Evolutionary conservation across 2,329 filamentous ascomycete species (phyloP).

Genomic region (Lithohypha guttulata): DNA sequence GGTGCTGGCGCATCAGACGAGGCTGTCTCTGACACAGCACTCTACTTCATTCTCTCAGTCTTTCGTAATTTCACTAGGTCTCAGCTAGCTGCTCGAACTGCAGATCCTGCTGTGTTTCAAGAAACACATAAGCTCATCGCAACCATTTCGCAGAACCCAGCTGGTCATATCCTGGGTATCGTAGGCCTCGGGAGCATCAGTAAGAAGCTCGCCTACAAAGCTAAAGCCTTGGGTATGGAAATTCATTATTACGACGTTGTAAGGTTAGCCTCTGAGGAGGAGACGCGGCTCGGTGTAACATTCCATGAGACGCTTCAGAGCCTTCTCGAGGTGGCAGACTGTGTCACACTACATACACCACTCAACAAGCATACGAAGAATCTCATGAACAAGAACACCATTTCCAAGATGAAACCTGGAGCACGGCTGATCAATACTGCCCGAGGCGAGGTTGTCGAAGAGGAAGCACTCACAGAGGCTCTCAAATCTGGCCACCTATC

Average conservation of each 20-base stretch:
- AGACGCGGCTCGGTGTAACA: background rate
- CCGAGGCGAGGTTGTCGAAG: conserved; percentile 8
- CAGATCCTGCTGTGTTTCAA: conserved; percentile 29
- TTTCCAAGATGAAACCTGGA: conserved; percentile 8
- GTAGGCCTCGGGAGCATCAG: conserved; percentile 43
- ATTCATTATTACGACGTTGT: conserved; percentile 42
- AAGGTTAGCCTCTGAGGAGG: background rate
- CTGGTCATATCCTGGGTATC: conserved; percentile 40
- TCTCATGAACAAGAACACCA: conserved; percentile 17
- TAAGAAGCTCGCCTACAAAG: conserved; percentile 39
- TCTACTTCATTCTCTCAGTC: conserved; percentile 36
- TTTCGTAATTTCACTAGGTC: conserved; percentile 44
- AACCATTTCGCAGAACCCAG: conserved; percentile 40
- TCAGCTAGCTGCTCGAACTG: conserved; percentile 37
- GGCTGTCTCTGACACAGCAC: conserved; percentile 34
- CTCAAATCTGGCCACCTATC: conserved; percentile 4
- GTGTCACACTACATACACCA: conserved; percentile 28
- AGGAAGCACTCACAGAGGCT: conserved; percentile 8
- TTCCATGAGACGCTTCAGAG: conserved; percentile 20
- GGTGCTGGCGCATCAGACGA: conserved; percentile 35
- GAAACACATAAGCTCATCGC: conserved; percentile 37
- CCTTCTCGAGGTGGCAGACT: conserved; percentile 26
- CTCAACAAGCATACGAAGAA: conserved; percentile 23
- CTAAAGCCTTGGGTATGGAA: conserved; percentile 38
- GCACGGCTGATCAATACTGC: conserved; percentile 5